Evolutionary conservation across 495 filamentous ascomycete species (phyloP), one percentile per base, ranked within the genome.

Genomic region (Xylaria cubensis): DNA sequence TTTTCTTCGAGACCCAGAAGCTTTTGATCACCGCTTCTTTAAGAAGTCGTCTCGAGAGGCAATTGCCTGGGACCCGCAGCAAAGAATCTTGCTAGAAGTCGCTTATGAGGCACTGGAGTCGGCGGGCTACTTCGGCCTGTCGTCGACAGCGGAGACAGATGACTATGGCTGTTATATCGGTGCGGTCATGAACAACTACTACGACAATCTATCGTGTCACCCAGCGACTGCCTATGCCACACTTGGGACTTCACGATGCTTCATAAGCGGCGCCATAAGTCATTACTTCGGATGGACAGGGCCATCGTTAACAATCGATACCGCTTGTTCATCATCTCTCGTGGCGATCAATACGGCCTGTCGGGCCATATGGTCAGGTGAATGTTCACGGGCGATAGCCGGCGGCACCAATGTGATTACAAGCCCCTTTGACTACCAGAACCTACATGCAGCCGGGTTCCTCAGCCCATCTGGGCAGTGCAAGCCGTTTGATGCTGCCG

Each of bases 281-380:
- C 87, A 87, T 63, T 83, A 84, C 62, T 88, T 86, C 56, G 82
- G 87, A 32, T 86, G 82, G 82, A 80, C 82, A 15, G 86, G 86
- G 0, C 85, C 86, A 0, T 82, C 80, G 0, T 78, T 86, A 74
- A 86, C 84, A 0, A 82, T 88, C 19, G 86, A 88, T 65, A 88
- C 86, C 0, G 87, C 87, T 2, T 88, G 87, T 46, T 86, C 84
- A 12, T 85, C 83, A 0, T 83, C 80, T 46, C 74, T 88, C 7
- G 75, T 84, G 7, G 85, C 85, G 0, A 69, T 86, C n/a, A 82
- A 86, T 68, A 71, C 73, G 66, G 85, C 82, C 8, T 77, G 80
- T 8, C 82, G 83, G 67, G 81, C 77, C 21, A 73, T 86, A 6
- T 79, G 80, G 61, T 78, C 61, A 48, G 81, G 81, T 15, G 84